These are phyloP conservation scores for Chlamydomonas reinhardtii DNA, from an alignment of 163 green algal genomes.

Conservation along the genomic window DNA sequence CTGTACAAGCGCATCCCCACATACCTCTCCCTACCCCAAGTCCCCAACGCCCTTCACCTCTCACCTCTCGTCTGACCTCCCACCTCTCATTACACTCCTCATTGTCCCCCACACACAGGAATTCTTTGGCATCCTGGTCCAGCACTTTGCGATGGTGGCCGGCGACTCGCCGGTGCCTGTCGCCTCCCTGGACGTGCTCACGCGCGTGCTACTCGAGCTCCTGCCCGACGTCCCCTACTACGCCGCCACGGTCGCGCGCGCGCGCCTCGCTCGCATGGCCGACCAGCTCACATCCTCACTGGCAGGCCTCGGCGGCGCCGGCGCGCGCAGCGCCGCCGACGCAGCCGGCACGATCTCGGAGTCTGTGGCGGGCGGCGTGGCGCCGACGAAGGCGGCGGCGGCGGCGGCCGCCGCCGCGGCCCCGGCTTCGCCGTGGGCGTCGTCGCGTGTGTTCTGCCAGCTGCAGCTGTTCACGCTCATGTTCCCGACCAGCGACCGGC, in stretches of 20 bases:
- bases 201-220: constrained; percentile 76
- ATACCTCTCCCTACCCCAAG: too few species aligned
- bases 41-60: too few species aligned
- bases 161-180: constrained; percentile 64
- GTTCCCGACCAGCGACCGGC: constrained; percentile 88
- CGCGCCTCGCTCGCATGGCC: constrained; percentile 78
- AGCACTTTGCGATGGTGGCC: constrained; percentile 91
- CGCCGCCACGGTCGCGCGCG: constrained; percentile 84
- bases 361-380: not conserved
- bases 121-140: constrained; percentile 83
- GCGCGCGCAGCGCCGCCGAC: constrained; percentile 6
- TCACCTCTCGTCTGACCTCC: too few species aligned
- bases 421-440: constrained; percentile 72
- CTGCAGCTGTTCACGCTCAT: constrained; percentile 87
- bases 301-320: constrained; percentile 15
- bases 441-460: constrained; percentile 78
- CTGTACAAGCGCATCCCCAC: too few species aligned
- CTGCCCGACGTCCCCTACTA: constrained; percentile 92
- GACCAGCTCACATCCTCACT: constrained; percentile 66
- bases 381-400: not conserved
- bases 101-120: constrained; percentile 53
- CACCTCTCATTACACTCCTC: too few species aligned
- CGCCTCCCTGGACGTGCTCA: constrained; percentile 81
- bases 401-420: not conserved
- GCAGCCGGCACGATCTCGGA: not conserved